Evolutionary conservation across 2,329 filamentous ascomycete species (phyloP).

Genomic region (Seiridium cupressi): DNA sequence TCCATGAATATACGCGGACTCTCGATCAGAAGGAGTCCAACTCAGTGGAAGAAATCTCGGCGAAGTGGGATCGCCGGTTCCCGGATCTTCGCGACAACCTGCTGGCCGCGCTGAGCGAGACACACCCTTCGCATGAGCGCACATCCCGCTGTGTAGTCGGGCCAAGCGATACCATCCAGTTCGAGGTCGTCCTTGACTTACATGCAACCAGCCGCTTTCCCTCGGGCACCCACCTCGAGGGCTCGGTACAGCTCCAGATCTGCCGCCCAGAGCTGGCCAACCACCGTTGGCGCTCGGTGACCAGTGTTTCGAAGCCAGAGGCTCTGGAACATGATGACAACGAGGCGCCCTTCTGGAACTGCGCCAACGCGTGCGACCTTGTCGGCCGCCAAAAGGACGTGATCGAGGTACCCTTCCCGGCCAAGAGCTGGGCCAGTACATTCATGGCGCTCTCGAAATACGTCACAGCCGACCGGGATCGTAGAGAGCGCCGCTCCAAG

Average conservation of each 20-base stretch:
- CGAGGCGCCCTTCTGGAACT: slow-evolving; percentile 42
- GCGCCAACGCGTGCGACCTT: slow-evolving; percentile 46
- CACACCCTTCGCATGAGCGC: slow-evolving; percentile 29
- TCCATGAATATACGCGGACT: slow-evolving; percentile 58
- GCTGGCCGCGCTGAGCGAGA: slow-evolving; percentile 44
- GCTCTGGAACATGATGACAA: slow-evolving; percentile 46
- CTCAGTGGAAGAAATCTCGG: slow-evolving; percentile 50
- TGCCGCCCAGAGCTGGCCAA: slow-evolving; percentile 51
- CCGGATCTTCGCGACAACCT: slow-evolving; percentile 55
- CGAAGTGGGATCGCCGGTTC: slow-evolving; percentile 58
- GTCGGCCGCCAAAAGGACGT: slow-evolving; percentile 24
- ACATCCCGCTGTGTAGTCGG: slow-evolving; percentile 30
- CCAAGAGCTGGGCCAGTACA: slow-evolving; percentile 56
- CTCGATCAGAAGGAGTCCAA: slow-evolving; percentile 55
- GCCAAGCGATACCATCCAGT: slow-evolving; percentile 59
- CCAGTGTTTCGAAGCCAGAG: slow-evolving; percentile 54
- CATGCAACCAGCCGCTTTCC: slow-evolving; percentile 58
- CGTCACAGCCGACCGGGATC: slow-evolving; percentile 29
- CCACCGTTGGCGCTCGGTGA: slow-evolving; percentile 61
- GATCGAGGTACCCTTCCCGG: slow-evolving; percentile 58
- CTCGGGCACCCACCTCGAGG: slow-evolving; percentile 57
- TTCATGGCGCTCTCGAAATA: slow-evolving; percentile 56
- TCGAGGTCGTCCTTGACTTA: slow-evolving; percentile 59
- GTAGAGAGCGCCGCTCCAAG: slow-evolving; percentile 4
- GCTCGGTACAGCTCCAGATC: slow-evolving; percentile 58